A percentile compares a stretch with the other conserved stretches of the same genome.
Conservation (phyloP, 805 yeast genomes). For the Ogataea glucozyma region DNA sequence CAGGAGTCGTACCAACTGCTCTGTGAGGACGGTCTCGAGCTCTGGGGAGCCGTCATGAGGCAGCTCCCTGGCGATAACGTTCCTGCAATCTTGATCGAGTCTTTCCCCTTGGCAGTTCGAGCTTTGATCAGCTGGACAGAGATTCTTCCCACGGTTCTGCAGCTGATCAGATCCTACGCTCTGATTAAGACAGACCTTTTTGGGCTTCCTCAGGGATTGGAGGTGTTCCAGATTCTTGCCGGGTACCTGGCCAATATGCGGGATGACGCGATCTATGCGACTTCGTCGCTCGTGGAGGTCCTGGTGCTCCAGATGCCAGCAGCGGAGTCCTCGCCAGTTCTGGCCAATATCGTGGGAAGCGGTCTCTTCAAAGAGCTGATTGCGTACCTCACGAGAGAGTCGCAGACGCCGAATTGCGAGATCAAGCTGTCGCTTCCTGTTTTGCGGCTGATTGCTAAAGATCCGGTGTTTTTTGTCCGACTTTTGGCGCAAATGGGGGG, state of each 20-base stretch:
- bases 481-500: constrained; percentile 35
- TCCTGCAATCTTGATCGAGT: constrained; percentile 41
- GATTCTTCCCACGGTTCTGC: constrained; percentile 61
- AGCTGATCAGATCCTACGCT: constrained; percentile 63
- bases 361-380: constrained; percentile 47
- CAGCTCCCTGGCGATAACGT: constrained; percentile 49
- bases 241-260: constrained; percentile 60
- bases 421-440: constrained; percentile 39
- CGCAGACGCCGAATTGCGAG: constrained; percentile 44
- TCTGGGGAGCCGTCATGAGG: constrained; percentile 74
- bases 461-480: constrained; percentile 38
- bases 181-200: constrained; percentile 48
- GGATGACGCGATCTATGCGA: constrained; percentile 64
- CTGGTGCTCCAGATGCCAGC: constrained; percentile 39
- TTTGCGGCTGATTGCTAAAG: constrained; percentile 41
- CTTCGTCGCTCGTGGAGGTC: constrained; percentile 56
- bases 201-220: constrained; percentile 38
- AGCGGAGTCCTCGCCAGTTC: constrained; percentile 18
- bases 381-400: constrained; percentile 42
- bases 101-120: constrained; percentile 53
- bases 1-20: constrained; percentile 57
- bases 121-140: constrained; percentile 75
- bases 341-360: constrained; percentile 39
- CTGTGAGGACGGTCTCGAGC: constrained; percentile 83
- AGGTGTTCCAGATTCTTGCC: constrained; percentile 50